phyloP scores from a whole-genome alignment of 2,329 filamentous ascomycete genomes.

The Botryotinia convoluta region DNA sequence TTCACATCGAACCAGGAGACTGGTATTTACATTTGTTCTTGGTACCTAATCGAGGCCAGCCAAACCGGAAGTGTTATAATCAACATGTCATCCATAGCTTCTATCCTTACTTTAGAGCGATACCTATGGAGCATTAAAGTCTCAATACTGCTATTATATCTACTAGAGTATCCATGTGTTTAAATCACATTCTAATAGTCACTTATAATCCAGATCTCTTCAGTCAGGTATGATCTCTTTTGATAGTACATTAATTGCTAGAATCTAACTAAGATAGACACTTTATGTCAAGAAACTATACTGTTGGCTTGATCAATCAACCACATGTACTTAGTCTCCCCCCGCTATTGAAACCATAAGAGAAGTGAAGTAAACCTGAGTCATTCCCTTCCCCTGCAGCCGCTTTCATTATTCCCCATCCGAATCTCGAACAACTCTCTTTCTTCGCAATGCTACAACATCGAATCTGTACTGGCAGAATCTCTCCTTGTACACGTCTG shows the following conservation, averaged over 20 bases:
- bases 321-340: rapidly evolving
- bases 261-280: neutral
- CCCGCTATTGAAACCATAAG: neutral
- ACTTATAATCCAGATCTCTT: neutral
- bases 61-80: neutral
- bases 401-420: neutral
- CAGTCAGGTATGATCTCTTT: neutral
- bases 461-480: neutral
- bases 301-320: neutral
- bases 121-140: neutral
- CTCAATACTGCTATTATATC: neutral
- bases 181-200: neutral
- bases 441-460: neutral
- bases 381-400: neutral
- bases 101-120: neutral
- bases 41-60: no score
- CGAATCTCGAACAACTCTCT: neutral
- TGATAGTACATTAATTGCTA: neutral
- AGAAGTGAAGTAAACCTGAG: neutral
- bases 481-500: neutral
- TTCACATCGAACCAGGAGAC: rapidly evolving
- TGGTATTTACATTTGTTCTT: neutral
- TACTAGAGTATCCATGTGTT: no score
- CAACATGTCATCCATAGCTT: neutral
- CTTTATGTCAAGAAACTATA: neutral